Evolutionary conservation across 495 filamentous ascomycete species (phyloP).

Genomic region (Talaromyces liani): DNA sequence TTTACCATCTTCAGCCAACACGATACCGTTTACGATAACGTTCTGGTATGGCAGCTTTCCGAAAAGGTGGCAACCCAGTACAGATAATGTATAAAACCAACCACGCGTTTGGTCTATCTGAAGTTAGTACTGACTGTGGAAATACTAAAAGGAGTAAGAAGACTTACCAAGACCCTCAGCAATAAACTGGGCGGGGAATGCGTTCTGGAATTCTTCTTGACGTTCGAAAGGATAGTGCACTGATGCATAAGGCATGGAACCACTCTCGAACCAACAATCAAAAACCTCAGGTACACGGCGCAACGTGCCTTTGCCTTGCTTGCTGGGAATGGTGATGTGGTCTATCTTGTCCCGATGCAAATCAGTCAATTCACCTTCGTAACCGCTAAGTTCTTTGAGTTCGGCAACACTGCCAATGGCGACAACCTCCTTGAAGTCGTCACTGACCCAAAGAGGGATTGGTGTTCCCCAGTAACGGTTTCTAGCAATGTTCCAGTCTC

Average conservation of each 20-base stretch:
- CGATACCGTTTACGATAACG: conserved; percentile 94
- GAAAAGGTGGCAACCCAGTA: conserved; percentile 88
- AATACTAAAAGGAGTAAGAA: not conserved
- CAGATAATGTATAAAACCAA: conserved; percentile 94
- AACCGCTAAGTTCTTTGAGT: conserved; percentile 80
- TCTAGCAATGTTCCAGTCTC: conserved; percentile 94
- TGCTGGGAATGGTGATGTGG: conserved; percentile 90
- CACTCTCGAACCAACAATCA: conserved; percentile 94
- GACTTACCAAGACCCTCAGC: conserved; percentile 65
- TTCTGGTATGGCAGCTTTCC: conserved; percentile 89
- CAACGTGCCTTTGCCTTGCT: conserved; percentile 78
- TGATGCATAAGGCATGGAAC: conserved; percentile 93
- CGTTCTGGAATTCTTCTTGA: conserved; percentile 62
- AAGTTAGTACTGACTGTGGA: not conserved
- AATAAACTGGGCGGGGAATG: conserved; percentile 95
- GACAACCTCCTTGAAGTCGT: conserved; percentile 78
- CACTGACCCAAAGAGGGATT: conserved; percentile 85
- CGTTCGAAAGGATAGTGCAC: conserved; percentile 95
- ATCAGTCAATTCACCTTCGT: conserved; percentile 77
- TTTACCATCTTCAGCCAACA: conserved; percentile 92
- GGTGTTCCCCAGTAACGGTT: conserved; percentile 98
- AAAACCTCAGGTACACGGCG: conserved; percentile 86
- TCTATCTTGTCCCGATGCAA: conserved; percentile 94
- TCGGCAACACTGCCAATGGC: conserved; percentile 83
- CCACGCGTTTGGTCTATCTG: conserved; percentile 76